Conservation (phyloP, 2,329 filamentous ascomycete species). For the Pseudocercospora macadamiae region DNA sequence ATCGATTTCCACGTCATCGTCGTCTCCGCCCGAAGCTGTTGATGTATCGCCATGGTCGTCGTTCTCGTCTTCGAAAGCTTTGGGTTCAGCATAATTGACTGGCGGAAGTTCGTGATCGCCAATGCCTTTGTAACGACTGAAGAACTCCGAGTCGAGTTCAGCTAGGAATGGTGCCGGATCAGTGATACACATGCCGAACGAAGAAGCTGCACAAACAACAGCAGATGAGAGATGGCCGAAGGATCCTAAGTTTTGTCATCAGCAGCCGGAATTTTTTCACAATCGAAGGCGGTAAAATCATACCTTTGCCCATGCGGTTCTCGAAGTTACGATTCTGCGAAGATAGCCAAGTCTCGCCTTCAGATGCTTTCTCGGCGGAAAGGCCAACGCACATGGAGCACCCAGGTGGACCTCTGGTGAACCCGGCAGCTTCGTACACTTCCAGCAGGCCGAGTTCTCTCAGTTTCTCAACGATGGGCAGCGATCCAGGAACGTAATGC, state of each 20-base stretch:
- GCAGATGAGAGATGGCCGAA: constrained; percentile 18
- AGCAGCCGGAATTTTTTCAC: too few relatives aligned
- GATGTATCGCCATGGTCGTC: not conserved
- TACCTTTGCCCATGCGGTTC: constrained; percentile 19
- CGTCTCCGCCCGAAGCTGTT: too few relatives aligned
- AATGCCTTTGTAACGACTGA: constrained; percentile 2
- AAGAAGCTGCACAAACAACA: constrained; percentile 10
- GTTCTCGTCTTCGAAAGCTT: not conserved
- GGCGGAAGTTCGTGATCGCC: not conserved
- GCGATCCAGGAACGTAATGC: constrained; percentile 11
- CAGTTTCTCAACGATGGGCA: constrained; percentile 16
- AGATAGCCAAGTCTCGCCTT: constrained; percentile 11
- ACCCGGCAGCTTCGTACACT: constrained; percentile 10
- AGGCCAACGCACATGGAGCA: constrained; percentile 17
- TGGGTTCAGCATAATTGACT: not conserved
- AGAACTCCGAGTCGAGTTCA: not conserved
- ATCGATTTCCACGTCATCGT: too few relatives aligned
- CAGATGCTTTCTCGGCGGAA: constrained; percentile 10
- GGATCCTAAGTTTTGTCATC: too few relatives aligned
- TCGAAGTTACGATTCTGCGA: constrained; percentile 18
- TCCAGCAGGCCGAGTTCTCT: constrained; percentile 8
- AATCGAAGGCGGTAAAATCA: too few relatives aligned
- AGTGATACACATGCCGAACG: constrained; percentile 15
- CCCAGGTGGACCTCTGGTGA: not conserved
- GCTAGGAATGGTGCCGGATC: constrained; percentile 9